Evolutionary conservation across 768 basidiomycete species (phyloP).

Genomic region (Cystobasidium tubakii): DNA sequence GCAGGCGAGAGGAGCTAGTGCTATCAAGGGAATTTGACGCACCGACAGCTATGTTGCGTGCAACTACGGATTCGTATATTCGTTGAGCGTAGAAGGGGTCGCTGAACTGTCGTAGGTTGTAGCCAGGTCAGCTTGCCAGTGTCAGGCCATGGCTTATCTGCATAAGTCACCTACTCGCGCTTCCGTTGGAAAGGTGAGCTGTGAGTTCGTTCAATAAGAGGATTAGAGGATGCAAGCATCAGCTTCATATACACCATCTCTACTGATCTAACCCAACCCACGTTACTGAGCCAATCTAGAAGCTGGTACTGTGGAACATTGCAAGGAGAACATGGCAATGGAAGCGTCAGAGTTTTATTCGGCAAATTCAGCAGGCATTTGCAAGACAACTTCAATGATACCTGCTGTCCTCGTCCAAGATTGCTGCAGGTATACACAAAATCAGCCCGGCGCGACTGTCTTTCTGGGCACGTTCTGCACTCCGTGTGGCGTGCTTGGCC

Average conservation of each 20-base stretch:
- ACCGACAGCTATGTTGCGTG: conserved; percentile 70
- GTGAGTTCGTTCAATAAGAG: too few species aligned
- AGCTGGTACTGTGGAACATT: conserved; percentile 70
- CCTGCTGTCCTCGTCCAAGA: conserved; percentile 6
- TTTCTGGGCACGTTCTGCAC: background rate
- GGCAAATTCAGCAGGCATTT: too few species aligned
- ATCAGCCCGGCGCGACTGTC: conserved; percentile 21
- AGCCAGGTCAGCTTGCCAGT: background rate
- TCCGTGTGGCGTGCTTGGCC: background rate
- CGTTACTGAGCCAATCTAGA: conserved; percentile 74
- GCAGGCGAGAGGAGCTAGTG: too few species aligned
- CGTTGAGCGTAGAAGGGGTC: conserved; percentile 64
- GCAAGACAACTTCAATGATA: background rate
- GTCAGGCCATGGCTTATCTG: background rate
- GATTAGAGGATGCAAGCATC: too few species aligned
- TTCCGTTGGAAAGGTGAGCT: conserved; percentile 80
- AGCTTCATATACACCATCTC: too few species aligned
- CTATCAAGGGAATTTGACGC: conserved; percentile 48
- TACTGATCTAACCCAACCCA: too few species aligned
- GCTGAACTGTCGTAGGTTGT: conserved; percentile 53
- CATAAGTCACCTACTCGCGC: conserved; percentile 50
- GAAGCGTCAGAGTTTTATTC: background rate
- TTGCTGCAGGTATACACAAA: background rate
- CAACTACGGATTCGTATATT: conserved; percentile 67
- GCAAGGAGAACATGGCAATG: background rate